Percentiles rank a stretch among this genome's conserved stretches.
Evolutionary conservation across 2,329 filamentous ascomycete genomes (phyloP).

Genomic region (Apiospora pterosperma): DNA sequence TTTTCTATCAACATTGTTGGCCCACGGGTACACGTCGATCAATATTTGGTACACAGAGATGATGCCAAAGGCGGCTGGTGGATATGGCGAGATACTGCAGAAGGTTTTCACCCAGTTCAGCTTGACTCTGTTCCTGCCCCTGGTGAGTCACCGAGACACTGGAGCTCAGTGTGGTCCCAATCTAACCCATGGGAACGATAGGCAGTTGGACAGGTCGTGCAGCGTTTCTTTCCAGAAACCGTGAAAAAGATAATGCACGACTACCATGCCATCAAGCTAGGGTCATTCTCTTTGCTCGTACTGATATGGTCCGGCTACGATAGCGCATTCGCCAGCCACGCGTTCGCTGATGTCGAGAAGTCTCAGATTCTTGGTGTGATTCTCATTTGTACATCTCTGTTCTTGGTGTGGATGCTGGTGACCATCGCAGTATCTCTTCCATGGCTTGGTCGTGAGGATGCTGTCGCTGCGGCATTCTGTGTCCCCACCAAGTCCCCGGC

Average conservation of each 20-base stretch:
- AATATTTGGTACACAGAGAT: not conserved
- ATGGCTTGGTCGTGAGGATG: not conserved
- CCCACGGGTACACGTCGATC: not conserved
- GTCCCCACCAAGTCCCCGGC: not conserved
- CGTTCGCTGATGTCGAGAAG: not conserved
- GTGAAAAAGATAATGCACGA: not conserved
- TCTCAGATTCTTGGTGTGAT: not conserved
- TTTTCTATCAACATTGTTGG: not conserved
- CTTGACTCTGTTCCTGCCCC: not conserved
- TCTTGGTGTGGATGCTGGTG: not conserved
- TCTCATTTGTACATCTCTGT: not conserved
- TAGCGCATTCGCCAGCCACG: not conserved
- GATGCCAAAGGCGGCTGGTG: not conserved
- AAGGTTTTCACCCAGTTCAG: not conserved
- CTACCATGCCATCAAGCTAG: not conserved
- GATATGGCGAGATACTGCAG: not conserved
- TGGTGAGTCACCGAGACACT: not conserved
- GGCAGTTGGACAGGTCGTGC: not conserved
- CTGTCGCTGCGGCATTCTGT: not conserved
- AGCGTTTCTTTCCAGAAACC: not conserved
- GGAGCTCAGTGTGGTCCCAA: not conserved
- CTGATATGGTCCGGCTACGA: slow-evolving; percentile 2
- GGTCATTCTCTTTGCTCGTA: not conserved
- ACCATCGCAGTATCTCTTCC: not conserved
- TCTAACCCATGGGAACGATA: not conserved